Evolutionary conservation across 2,329 filamentous ascomycete genomes (phyloP), one percentile per base, ranked within the genome.

Genomic region (Colletotrichum sp.): DNA sequence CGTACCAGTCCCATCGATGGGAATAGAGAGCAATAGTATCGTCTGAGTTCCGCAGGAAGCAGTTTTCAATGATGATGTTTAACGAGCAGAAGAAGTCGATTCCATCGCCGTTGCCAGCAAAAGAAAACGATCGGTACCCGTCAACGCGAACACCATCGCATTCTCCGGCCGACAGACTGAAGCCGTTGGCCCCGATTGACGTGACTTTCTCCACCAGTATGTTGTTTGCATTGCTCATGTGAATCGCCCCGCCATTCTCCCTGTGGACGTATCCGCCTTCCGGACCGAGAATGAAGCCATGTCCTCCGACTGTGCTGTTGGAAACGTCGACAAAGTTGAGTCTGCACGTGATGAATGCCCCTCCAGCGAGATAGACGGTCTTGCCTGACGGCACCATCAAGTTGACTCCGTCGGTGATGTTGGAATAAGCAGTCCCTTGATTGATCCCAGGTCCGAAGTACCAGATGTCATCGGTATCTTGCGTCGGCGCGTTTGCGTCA

Each of bases 21-120:
- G 79, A 74, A 69, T 84, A 84, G 6, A 84, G 74, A 13, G 84
- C 84, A 36, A 85, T 81, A 16, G 71, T 81, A 68, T 85, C 84
- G 66, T 85, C 84, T 3, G 82, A 84, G 70, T 83, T 85, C 15
- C 84, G 81, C 44, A 85, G 71, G 73, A 85, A 85, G 60, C 79
- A 79, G 16, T 80, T 81, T 34, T 85, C 80, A 8, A 83, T 78
- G 1, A 80, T 67, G 15, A 82, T 71, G 34, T 80, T 69, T 32
- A 75, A 70, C 32, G 74, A 76, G 61, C 78, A 79, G 75, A 78
- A 80, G 63, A 81, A 75, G 67, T 82, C 81, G n/a, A 82, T 68
- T 13, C 81, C 81, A 52, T 82, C 81, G 11, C 80, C 81, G 30
- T 78, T 80, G 28, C 66, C 71, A 12, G 72, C 61, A 8, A 75